Percentiles rank a stretch among this genome's conserved stretches.
These are phyloP conservation scores for Astragalus membranaceus DNA, from an alignment of 306 rosid genomes.

Conservation along the genomic window DNA sequence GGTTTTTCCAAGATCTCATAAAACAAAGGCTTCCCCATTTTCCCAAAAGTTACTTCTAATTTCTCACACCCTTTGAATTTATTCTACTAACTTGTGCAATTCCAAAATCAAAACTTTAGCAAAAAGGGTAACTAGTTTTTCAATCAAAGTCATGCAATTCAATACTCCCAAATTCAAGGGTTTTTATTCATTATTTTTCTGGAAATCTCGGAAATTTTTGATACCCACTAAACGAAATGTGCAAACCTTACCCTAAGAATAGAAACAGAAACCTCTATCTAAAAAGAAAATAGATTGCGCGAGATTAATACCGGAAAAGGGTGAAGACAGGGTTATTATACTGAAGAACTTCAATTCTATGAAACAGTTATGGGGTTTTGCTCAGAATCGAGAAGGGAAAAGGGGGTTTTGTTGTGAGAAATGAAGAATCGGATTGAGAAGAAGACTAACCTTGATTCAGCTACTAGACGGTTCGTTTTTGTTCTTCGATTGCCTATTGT, in stretches of 20 bases:
- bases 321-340: background rate
- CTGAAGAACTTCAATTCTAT: constrained; percentile 10
- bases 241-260: background rate
- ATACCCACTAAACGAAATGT: constrained; percentile 12
- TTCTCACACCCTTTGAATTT: background rate
- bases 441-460: constrained; percentile 30
- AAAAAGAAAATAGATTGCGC: background rate
- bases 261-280: background rate
- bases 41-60: constrained; percentile 13
- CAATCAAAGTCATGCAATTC: constrained; percentile 26
- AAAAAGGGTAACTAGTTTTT: background rate
- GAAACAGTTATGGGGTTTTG: background rate
- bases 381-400: background rate
- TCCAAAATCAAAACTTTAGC: constrained; percentile 8
- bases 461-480: constrained; percentile 27
- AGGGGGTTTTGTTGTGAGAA: background rate
- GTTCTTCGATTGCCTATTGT: constrained; percentile 12
- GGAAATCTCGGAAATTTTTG: constrained; percentile 14
- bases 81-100: constrained; percentile 10
- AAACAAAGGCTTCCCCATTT: constrained; percentile 91
- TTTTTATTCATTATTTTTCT: background rate
- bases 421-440: constrained; percentile 10
- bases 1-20: constrained; percentile 92
- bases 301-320: constrained; percentile 14
- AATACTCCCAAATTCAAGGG: constrained; percentile 20